These are phyloP conservation scores for Hanseniaspora vineae DNA, from an alignment of 805 yeast species.

Conservation along the genomic window DNA sequence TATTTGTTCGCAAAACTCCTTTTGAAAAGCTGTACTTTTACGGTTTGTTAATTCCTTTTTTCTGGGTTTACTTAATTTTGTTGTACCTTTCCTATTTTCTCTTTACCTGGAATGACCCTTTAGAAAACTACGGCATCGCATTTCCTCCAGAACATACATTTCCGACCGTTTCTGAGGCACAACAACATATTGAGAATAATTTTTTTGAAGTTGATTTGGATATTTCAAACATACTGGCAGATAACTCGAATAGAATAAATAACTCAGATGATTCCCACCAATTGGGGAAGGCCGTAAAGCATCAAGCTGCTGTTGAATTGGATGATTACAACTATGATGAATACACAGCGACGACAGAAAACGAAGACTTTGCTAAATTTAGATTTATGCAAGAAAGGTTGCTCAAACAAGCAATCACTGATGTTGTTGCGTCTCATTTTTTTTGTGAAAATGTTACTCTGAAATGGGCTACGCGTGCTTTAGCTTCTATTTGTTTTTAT, in stretches of 20 bases:
- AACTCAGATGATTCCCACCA: too few relatives aligned
- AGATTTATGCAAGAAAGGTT: background rate
- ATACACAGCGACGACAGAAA: background rate
- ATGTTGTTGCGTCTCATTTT: background rate
- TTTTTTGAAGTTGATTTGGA: background rate
- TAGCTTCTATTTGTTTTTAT: background rate
- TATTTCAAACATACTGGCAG: too few relatives aligned
- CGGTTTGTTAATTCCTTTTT: constrained; percentile 1
- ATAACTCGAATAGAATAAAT: too few relatives aligned
- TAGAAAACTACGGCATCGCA: background rate
- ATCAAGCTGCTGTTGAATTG: too few relatives aligned
- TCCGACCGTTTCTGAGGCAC: background rate
- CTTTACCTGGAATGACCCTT: background rate
- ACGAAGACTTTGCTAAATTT: background rate
- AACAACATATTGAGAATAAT: background rate
- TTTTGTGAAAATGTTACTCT: background rate
- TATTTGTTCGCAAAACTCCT: background rate
- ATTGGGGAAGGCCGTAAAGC: too few relatives aligned
- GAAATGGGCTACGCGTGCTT: background rate
- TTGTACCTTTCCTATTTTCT: background rate
- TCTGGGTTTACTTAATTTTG: background rate
- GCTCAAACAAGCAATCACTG: background rate
- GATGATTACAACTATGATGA: background rate
- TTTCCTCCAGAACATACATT: background rate
- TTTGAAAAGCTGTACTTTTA: background rate